phyloP scores from a whole-genome alignment of 768 basidiomycete genomes.

The Serendipita sp. region DNA sequence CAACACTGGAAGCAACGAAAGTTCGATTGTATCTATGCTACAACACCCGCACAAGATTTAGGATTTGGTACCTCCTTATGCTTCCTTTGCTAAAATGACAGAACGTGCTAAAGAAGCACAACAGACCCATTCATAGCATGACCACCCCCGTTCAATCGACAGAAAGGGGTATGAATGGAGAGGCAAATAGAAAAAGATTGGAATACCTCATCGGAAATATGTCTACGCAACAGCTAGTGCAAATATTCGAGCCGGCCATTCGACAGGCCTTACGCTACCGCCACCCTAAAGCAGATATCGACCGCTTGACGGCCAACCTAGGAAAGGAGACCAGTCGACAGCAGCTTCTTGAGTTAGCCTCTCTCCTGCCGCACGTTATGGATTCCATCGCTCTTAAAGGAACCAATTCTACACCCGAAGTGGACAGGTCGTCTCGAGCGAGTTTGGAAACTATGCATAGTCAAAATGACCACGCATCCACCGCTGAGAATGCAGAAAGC shows the following conservation, averaged over 20 bases:
- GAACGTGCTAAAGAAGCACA: not conserved
- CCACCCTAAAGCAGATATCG: not conserved
- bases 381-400: not conserved
- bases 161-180: not conserved
- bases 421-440: too few relatives aligned
- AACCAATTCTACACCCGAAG: not conserved
- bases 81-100: too few relatives aligned
- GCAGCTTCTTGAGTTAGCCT: not conserved
- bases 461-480: not conserved
- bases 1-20: too few relatives aligned
- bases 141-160: not conserved
- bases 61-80: too few relatives aligned
- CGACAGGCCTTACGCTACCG: not conserved
- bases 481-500: not conserved
- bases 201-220: not conserved
- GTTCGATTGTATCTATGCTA: too few relatives aligned
- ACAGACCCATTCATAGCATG: not conserved
- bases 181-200: not conserved
- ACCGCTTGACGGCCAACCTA: not conserved
- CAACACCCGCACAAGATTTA: too few relatives aligned
- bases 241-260: not conserved
- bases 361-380: not conserved
- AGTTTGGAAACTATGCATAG: not conserved
- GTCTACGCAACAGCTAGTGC: not conserved
- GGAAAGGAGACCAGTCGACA: not conserved